These are phyloP conservation scores for Saccharomycopsis hybrid DNA, from an alignment of 1,139 yeast species.

Conservation along the genomic window DNA sequence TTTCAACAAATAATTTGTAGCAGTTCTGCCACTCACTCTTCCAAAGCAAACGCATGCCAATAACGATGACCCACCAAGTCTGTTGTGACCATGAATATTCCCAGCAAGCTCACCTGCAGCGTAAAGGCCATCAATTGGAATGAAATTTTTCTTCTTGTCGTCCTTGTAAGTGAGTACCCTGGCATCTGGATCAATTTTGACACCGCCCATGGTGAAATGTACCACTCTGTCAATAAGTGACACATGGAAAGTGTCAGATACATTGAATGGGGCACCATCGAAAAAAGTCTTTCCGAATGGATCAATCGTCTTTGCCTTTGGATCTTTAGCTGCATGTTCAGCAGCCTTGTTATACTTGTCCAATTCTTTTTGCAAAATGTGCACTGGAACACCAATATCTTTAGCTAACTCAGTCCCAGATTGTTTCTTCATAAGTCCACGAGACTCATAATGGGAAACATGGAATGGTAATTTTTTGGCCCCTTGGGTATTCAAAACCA, in stretches of 20 bases:
- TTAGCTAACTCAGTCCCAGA: slow-evolving; percentile 44
- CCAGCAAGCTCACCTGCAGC: slow-evolving; percentile 84
- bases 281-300: slow-evolving; percentile 46
- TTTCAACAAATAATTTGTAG: slow-evolving; percentile 24
- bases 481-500: slow-evolving; percentile 40
- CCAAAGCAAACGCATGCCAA: slow-evolving; percentile 82
- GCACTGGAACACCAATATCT: slow-evolving; percentile 36
- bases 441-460: slow-evolving; percentile 58
- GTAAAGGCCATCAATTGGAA: slow-evolving; percentile 51
- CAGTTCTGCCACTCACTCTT: slow-evolving; percentile 49
- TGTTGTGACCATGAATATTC: slow-evolving; percentile 73
- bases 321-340: slow-evolving; percentile 27
- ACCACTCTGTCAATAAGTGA: slow-evolving; percentile 67
- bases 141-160: slow-evolving; percentile 21
- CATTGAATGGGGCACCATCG: slow-evolving; percentile 43
- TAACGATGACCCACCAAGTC: slow-evolving; percentile 72
- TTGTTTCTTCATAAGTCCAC: slow-evolving; percentile 53
- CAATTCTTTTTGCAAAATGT: slow-evolving; percentile 34
- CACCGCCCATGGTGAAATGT: slow-evolving; percentile 87
- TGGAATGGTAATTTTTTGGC: slow-evolving; percentile 47
- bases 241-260: slow-evolving; percentile 34
- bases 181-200: slow-evolving; percentile 53
- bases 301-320: slow-evolving; percentile 28
- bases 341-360: slow-evolving; percentile 43
- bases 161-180: slow-evolving; percentile 44